Conservation (phyloP, 805 yeast species). For the Candida michaelii region DNA sequence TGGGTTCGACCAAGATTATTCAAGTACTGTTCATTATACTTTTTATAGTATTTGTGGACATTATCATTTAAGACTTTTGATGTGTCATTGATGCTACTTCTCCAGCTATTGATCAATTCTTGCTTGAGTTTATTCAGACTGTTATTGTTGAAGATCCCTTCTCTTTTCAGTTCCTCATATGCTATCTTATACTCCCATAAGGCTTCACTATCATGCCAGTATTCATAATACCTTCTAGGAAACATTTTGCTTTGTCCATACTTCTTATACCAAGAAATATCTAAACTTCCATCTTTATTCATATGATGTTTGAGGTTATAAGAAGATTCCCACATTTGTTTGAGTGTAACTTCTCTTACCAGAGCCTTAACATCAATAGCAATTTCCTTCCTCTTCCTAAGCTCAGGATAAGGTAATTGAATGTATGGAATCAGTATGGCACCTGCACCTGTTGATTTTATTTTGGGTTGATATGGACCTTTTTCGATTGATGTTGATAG, state of each 20-base stretch:
- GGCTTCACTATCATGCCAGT: slow-evolving; percentile 30
- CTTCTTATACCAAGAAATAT: slow-evolving; percentile 20
- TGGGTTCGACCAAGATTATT: slow-evolving; percentile 13
- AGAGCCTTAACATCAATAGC: slow-evolving; percentile 34
- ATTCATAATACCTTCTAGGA: slow-evolving; percentile 27
- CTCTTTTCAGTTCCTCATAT: neutral
- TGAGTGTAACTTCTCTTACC: slow-evolving; percentile 23
- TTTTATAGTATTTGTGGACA: slow-evolving; percentile 13
- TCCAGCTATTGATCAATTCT: slow-evolving; percentile 12
- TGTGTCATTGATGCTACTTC: slow-evolving; percentile 11
- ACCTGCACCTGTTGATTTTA: slow-evolving; percentile 32
- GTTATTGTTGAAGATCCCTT: too few species aligned
- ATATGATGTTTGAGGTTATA: slow-evolving; percentile 11
- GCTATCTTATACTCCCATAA: slow-evolving; percentile 33
- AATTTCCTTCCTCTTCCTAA: slow-evolving; percentile 20
- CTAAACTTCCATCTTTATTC: slow-evolving; percentile 28
- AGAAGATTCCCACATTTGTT: slow-evolving; percentile 28
- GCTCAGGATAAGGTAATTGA: slow-evolving; percentile 23
- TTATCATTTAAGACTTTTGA: slow-evolving; percentile 13
- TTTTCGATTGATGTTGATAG: slow-evolving; percentile 23
- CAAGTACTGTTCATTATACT: slow-evolving; percentile 15
- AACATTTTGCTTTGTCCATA: slow-evolving; percentile 19
- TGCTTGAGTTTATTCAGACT: neutral
- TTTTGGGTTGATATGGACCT: slow-evolving; percentile 38
- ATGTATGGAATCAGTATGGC: slow-evolving; percentile 29